phyloP scores from a whole-genome alignment of 1,284 basidiomycete species.

The Pseudozyma pruni region DNA sequence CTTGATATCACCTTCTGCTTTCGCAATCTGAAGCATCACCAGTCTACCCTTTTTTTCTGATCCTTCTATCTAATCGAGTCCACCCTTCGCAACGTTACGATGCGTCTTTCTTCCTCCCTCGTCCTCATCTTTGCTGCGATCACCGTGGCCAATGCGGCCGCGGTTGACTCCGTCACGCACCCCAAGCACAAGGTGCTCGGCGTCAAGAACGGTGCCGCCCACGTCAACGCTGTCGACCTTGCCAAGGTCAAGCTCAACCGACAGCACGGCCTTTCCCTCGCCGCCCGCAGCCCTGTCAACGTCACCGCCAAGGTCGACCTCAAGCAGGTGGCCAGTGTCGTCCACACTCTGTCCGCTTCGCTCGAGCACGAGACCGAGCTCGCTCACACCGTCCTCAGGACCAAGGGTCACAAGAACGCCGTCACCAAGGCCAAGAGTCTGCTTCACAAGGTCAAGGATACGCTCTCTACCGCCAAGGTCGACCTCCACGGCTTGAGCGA shows the following conservation, averaged over 20 bases:
- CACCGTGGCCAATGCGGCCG: constrained; percentile 23
- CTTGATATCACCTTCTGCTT: no score
- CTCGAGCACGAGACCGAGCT: constrained; percentile 18
- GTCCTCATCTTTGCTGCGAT: constrained; percentile 30
- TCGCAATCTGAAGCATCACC: no score
- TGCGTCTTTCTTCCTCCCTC: constrained; percentile 36
- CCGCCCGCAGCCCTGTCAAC: neutral
- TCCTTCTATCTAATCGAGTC: no score
- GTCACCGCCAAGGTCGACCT: constrained; percentile 11
- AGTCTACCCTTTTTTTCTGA: no score
- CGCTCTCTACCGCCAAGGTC: neutral
- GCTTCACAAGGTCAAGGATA: constrained; percentile 8
- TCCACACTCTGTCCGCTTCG: constrained; percentile 32
- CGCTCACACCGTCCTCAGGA: constrained; percentile 16
- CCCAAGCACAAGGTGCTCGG: constrained; percentile 20
- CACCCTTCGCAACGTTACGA: constrained; percentile 1
- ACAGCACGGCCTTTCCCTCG: no score
- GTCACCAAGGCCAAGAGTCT: constrained; percentile 3
- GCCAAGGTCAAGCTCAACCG: constrained; percentile 2
- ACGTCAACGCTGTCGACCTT: neutral
- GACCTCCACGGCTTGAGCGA: constrained; percentile 8
- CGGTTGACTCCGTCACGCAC: constrained; percentile 14
- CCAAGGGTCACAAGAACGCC: constrained; percentile 13
- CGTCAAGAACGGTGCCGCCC: constrained; percentile 17
- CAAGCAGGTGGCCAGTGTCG: constrained; percentile 28